phyloP scores from a whole-genome alignment of 2,329 filamentous ascomycete species.

The Grosmannia penicillata region DNA sequence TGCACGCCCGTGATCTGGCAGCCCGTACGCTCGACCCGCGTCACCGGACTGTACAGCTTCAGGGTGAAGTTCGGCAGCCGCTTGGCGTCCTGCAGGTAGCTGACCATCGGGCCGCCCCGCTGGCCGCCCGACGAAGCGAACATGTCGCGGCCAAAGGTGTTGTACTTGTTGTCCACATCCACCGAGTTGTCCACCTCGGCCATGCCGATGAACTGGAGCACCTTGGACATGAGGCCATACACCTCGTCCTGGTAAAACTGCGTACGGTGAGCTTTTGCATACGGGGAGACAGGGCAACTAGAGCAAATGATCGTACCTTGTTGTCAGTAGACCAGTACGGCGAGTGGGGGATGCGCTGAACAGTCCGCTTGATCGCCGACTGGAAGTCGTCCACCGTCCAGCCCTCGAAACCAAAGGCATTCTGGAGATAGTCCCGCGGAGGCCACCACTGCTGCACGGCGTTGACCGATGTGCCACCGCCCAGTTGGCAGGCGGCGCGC shows the following conservation, averaged over 20 bases:
- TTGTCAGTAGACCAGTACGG: slow-evolving; percentile 3
- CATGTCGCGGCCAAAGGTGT: slow-evolving; percentile 2
- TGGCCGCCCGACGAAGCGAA: background rate
- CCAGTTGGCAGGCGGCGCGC: background rate
- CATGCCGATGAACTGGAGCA: background rate
- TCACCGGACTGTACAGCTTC: slow-evolving; percentile 1
- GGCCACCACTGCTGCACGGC: slow-evolving; percentile 1
- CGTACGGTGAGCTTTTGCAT: no score
- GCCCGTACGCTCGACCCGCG: background rate
- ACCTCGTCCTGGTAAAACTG: slow-evolving; percentile 1
- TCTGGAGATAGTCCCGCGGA: background rate
- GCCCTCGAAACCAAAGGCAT: background rate
- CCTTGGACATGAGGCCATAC: background rate
- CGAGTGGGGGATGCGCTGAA: background rate
- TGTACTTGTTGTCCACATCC: slow-evolving; percentile 1
- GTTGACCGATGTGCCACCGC: background rate
- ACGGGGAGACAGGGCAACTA: no score
- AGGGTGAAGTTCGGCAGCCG: background rate
- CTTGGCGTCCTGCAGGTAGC: slow-evolving; percentile 1
- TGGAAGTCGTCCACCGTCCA: background rate
- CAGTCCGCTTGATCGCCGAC: background rate
- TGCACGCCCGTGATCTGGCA: background rate
- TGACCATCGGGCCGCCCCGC: background rate
- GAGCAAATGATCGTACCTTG: background rate
- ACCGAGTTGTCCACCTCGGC: background rate